Percentiles rank a stretch among this genome's conserved stretches.
phyloP scores from a whole-genome alignment of 805 yeast species.

The Hanseniaspora guilliermondii region DNA sequence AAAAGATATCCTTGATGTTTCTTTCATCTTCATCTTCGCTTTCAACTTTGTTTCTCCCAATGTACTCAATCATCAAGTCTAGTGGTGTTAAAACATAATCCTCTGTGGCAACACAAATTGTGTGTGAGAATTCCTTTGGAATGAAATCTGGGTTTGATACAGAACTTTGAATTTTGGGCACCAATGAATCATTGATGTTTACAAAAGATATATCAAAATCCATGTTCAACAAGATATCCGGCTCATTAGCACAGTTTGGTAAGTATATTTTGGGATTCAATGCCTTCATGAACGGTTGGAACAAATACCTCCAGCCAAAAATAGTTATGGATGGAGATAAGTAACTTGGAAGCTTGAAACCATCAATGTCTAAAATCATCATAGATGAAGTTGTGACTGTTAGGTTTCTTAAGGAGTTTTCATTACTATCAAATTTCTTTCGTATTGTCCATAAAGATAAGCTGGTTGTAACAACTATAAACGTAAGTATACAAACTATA shows the following conservation, averaged over 20 bases:
- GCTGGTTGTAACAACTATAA: neutral
- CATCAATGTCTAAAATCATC: neutral
- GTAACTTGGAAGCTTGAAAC: neutral
- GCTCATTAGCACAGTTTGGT: neutral
- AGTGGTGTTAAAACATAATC: slow-evolving; percentile 9
- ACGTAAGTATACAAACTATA: neutral
- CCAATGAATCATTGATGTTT: neutral
- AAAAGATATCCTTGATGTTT: neutral
- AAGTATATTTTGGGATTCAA: neutral
- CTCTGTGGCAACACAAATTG: slow-evolving; percentile 7
- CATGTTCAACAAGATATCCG: neutral
- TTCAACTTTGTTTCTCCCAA: slow-evolving; percentile 9
- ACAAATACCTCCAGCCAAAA: neutral
- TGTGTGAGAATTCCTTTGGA: slow-evolving; percentile 9
- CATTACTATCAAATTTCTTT: neutral
- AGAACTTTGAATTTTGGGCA: neutral
- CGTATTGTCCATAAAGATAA: neutral
- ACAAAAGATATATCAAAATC: neutral
- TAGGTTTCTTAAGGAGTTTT: neutral
- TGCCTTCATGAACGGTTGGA: neutral
- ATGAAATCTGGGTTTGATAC: neutral
- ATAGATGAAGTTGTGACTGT: neutral
- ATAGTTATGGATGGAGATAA: neutral
- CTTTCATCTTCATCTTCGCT: neutral
- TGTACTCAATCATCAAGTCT: slow-evolving; percentile 12